Evolutionary conservation across 1,284 basidiomycete genomes (phyloP), one percentile per base, ranked within the genome.

Genomic region (Agaricales sp.): DNA sequence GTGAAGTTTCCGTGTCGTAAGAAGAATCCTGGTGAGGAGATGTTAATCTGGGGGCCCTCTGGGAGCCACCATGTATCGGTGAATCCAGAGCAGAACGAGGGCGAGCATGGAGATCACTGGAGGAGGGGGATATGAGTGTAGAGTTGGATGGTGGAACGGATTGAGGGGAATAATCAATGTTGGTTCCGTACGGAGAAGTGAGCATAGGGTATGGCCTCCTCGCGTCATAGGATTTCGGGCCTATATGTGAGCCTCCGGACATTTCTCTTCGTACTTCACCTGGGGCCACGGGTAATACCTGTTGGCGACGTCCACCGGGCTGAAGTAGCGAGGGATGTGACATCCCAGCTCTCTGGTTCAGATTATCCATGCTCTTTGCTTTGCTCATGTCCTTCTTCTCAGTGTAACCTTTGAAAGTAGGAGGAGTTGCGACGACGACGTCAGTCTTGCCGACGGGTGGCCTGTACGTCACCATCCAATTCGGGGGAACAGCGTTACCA

Each of bases 291-390:
- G 39, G 39, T 41, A 41, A 41, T 43, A 58, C 58, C 22, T 59
- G 57, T 14, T 52, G 53, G 44, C 63, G 63, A 2, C 64, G 58
- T 21, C 58, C 55, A 30, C 67, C 68, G 49, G 71, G 63, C 53
- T 63, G 66, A 30, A 67, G 58, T 50, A 52, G 67, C 3, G 65
- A 49, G n/a, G 67, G 69, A 51, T 68, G 61, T 43, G 45, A 53
- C 8, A 45, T 50, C 16, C 57, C 64, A 24, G 64, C 62, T 13
- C 61, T 55, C 44, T 60, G 65, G 45, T 74, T 67, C 43, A 82
- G 63, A 53, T 78, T 76, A 53, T 74, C 74, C 69, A 80, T 75
- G 55, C 80, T 82, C 63, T 80, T 80, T 8, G 74, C 63, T 20
- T 41, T 41, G 39, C 39, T 41, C 39, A 61, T 57, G 14, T 58